A percentile compares a stretch with the other conserved stretches of the same genome.
phyloP scores from a whole-genome alignment of 1,284 basidiomycete species.

The Boletus mariae region DNA sequence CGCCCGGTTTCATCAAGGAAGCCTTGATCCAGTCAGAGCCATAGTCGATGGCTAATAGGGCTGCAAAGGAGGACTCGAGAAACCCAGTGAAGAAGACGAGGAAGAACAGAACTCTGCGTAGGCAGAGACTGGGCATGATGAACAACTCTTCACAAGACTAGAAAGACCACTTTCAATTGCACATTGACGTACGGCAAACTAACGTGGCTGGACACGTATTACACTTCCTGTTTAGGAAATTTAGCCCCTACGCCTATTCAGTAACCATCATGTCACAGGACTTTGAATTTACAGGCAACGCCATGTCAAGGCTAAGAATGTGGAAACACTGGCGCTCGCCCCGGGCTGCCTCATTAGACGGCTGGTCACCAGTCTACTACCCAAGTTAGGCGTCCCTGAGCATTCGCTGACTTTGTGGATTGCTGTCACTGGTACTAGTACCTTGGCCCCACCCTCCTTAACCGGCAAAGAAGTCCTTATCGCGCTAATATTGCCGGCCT shows the following conservation, averaged over 20 bases:
- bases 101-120: slow-evolving; percentile 29
- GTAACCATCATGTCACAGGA: too few relatives aligned
- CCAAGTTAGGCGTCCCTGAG: background rate
- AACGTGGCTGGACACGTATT: slow-evolving; percentile 26
- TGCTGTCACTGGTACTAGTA: background rate
- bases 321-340: too few relatives aligned
- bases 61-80: slow-evolving; percentile 33
- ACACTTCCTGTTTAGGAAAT: background rate
- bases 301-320: background rate
- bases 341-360: too few relatives aligned
- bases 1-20: slow-evolving; percentile 92
- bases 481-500: background rate
- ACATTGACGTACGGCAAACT: background rate
- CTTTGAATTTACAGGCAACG: too few relatives aligned
- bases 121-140: slow-evolving; percentile 23
- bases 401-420: background rate
- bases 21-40: slow-evolving; percentile 96
- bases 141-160: background rate
- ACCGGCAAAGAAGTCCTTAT: background rate
- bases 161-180: too few relatives aligned
- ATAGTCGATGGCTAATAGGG: slow-evolving; percentile 92
- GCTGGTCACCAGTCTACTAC: background rate
- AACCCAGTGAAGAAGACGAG: slow-evolving; percentile 23
- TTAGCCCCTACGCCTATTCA: slow-evolving; percentile 1
- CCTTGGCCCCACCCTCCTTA: background rate